Percentiles rank a stretch among this genome's conserved stretches.
phyloP scores from a whole-genome alignment of 2,329 filamentous ascomycete species.

The Colletotrichum liaoningense region DNA sequence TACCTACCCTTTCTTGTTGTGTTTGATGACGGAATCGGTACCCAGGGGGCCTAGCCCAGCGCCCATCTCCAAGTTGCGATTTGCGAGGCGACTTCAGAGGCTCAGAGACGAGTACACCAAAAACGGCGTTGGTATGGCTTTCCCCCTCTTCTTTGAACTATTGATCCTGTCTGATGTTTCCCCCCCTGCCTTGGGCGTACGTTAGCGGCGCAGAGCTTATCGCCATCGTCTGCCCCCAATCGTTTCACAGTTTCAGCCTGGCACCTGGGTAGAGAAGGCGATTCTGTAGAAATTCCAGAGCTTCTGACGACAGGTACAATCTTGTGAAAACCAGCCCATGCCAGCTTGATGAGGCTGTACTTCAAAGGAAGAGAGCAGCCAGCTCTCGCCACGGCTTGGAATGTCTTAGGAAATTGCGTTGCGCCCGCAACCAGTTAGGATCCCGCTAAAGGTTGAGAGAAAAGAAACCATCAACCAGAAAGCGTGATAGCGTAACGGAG shows the following conservation, averaged over 20 bases:
- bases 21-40: neutral
- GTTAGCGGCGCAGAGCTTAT: neutral
- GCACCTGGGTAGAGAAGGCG: neutral
- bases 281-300: neutral
- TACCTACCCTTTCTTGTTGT: neutral
- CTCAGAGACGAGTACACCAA: neutral
- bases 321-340: too few species aligned
- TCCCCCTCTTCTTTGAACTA: neutral
- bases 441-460: neutral
- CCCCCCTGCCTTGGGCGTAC: neutral
- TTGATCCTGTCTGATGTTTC: neutral
- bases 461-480: neutral
- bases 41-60: neutral
- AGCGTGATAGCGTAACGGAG: too few species aligned
- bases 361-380: neutral
- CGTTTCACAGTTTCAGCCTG: neutral
- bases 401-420: neutral
- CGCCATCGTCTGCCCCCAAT: neutral
- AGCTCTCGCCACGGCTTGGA: slow-evolving; percentile 1
- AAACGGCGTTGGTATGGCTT: neutral
- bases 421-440: neutral
- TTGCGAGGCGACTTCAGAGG: neutral
- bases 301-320: too few species aligned
- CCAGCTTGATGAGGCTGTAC: too few species aligned
- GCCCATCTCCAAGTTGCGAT: neutral